Evolutionary conservation across 805 yeast genomes (phyloP).

Genomic region (Ogataea pini): DNA sequence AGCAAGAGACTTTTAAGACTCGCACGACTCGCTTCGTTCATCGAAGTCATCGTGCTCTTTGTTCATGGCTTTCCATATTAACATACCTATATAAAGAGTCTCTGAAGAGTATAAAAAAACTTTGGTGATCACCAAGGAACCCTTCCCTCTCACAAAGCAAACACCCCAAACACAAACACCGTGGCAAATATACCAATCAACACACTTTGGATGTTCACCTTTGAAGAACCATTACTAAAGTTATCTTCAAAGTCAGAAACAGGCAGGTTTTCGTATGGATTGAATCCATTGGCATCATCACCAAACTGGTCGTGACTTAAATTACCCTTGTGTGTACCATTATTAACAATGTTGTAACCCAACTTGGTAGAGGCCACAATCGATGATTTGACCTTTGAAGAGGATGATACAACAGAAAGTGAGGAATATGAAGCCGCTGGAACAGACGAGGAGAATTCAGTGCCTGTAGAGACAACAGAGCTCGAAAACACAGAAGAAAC

Average conservation of each 20-base stretch:
- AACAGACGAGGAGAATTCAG: not conserved
- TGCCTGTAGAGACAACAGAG: conserved; percentile 4
- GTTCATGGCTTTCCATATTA: conserved; percentile 3
- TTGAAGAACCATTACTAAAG: conserved; percentile 22
- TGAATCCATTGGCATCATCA: conserved; percentile 15
- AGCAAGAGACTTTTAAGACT: no score
- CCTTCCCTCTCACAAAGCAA: conserved; percentile 17
- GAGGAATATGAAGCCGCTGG: not conserved
- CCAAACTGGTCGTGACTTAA: conserved; percentile 5
- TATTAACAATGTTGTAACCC: conserved; percentile 10
- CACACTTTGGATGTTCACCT: conserved; percentile 13
- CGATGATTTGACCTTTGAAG: conserved; percentile 1
- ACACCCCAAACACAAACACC: conserved; percentile 19
- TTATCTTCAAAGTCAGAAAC: conserved; percentile 22
- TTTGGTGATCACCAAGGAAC: no score
- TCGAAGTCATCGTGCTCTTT: no score
- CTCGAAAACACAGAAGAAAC: conserved; percentile 20
- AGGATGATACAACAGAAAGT: conserved; percentile 1
- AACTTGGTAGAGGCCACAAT: conserved; percentile 3
- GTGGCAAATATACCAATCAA: conserved; percentile 16
- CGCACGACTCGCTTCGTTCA: not conserved
- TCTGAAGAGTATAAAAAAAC: conserved; percentile 1
- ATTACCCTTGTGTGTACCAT: conserved; percentile 7
- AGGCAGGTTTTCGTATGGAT: conserved; percentile 28
- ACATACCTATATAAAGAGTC: not conserved